phyloP scores from a whole-genome alignment of 192 early-diverging fungal genomes.

The Oehlia diaphana region DNA sequence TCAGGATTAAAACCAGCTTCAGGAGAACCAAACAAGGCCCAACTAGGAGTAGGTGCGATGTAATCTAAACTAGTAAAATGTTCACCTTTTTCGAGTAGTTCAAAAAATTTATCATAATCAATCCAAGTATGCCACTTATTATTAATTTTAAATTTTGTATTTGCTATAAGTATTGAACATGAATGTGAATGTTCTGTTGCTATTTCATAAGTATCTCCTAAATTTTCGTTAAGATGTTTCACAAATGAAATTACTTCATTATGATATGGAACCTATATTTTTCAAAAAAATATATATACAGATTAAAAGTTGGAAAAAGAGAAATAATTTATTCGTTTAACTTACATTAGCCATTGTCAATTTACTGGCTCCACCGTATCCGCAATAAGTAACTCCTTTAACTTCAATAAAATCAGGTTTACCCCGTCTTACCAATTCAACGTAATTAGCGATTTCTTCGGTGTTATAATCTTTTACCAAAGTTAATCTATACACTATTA shows the following conservation, averaged over 20 bases:
- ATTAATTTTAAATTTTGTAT: slow-evolving; percentile 63
- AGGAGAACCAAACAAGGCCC: slow-evolving; percentile 68
- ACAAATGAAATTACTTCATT: slow-evolving; percentile 69
- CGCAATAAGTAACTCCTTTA: slow-evolving; percentile 78
- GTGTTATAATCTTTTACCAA: slow-evolving; percentile 75
- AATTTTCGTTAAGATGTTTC: slow-evolving; percentile 49
- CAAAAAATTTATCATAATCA: slow-evolving; percentile 70
- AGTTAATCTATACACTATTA: slow-evolving; percentile 65
- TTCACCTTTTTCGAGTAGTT: slow-evolving; percentile 51
- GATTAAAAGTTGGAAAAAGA: neutral
- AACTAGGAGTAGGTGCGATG: slow-evolving; percentile 65
- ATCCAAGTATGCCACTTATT: slow-evolving; percentile 74
- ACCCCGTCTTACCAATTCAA: slow-evolving; percentile 60
- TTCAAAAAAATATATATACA: neutral
- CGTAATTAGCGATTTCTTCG: slow-evolving; percentile 65
- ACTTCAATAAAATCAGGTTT: slow-evolving; percentile 74
- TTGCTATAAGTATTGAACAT: slow-evolving; percentile 66
- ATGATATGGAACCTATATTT: slow-evolving; percentile 53
- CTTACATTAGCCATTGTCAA: slow-evolving; percentile 68
- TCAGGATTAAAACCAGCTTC: slow-evolving; percentile 71
- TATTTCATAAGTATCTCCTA: slow-evolving; percentile 67
- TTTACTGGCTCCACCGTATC: slow-evolving; percentile 62
- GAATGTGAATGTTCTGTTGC: slow-evolving; percentile 72
- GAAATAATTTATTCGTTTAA: neutral
- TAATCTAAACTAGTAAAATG: slow-evolving; percentile 66